Evolutionary conservation across 1,284 basidiomycete genomes (phyloP).

Genomic region (Fistulina hepatica): DNA sequence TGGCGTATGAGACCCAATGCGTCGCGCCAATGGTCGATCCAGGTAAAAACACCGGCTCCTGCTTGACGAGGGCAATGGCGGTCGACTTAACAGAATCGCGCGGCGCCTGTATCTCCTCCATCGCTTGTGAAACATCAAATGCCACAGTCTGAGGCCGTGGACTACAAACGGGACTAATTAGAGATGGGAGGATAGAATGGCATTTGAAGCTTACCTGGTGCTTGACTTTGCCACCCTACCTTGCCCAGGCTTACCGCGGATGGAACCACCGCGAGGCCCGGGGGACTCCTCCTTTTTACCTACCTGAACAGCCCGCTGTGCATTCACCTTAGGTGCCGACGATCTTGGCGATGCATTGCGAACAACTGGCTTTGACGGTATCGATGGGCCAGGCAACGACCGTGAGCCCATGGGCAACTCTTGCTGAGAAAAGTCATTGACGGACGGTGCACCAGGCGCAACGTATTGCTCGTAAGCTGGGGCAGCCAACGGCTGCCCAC

Average conservation of each 20-base stretch:
- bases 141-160: slow-evolving; percentile 52
- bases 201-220: slow-evolving; percentile 47
- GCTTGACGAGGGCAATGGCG: slow-evolving; percentile 72
- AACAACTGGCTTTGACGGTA: slow-evolving; percentile 36
- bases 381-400: slow-evolving; percentile 34
- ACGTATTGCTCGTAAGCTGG: slow-evolving; percentile 34
- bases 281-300: slow-evolving; percentile 62
- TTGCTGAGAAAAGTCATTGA: slow-evolving; percentile 37
- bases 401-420: slow-evolving; percentile 33
- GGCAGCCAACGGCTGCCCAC: slow-evolving; percentile 23
- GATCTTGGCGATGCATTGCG: background rate
- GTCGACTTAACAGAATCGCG: slow-evolving; percentile 67
- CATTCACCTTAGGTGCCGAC: background rate
- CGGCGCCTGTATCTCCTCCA: slow-evolving; percentile 63
- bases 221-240: slow-evolving; percentile 32
- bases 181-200: slow-evolving; percentile 10
- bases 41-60: slow-evolving; percentile 68
- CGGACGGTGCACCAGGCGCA: too few species aligned
- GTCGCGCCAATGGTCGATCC: slow-evolving; percentile 79
- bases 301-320: slow-evolving; percentile 1
- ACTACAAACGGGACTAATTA: slow-evolving; percentile 21
- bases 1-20: slow-evolving; percentile 81
- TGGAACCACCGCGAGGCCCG: slow-evolving; percentile 36
- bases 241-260: slow-evolving; percentile 34
- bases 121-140: slow-evolving; percentile 60